Evolutionary conservation across 371 early-diverging fungal species (phyloP), one percentile per base, ranked within the genome.

Genomic region (Batkoa obscura): DNA sequence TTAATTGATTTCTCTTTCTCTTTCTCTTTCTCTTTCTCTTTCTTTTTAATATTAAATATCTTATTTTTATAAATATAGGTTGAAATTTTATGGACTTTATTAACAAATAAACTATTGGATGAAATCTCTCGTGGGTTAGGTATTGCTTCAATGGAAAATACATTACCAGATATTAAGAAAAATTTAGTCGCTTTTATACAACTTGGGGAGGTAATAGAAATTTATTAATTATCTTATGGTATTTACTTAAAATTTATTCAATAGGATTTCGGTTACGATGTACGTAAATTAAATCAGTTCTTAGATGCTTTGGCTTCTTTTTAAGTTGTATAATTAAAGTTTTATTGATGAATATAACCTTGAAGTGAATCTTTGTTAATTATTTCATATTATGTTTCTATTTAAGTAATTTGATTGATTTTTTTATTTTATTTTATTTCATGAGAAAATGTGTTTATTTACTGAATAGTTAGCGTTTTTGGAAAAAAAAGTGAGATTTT

Each of bases 251-350:
- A 3, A 5, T 42, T 2, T 30, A 42, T 23, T 37, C 15, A 12
- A 5, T 52, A 55, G 55, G 55, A 34, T 2, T 35, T 43, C n/a
- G 33, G 33, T 2, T 55, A 55, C 32, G 55, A 55, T 33, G 43
- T 55, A 2, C 39, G 55, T 5, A n/a, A 55, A 33, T 42, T 55
- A 12, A 35, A 43, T 5, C 43, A 55, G 45, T 55, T 55, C 23
- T 33, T 42, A 9, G 41, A 39, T 13, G 41, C 55, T 13, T 5
- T 55, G 10, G 36, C 41, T 4, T 55, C 43, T n/a, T 55, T 55
- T 38, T 42, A 33, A 23, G 39, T 37, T 51, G n/a, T n/a, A n/a
- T n/a, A n/a, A n/a, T n/a, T n/a, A n/a, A n/a, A n/a, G n/a, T n/a
- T n/a, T n/a, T n/a, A n/a, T n/a, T n/a, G n/a, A n/a, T n/a, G n/a